Evolutionary conservation across 352 stramenopile genomes (phyloP).

Genomic region (Phytophthora rubi): DNA sequence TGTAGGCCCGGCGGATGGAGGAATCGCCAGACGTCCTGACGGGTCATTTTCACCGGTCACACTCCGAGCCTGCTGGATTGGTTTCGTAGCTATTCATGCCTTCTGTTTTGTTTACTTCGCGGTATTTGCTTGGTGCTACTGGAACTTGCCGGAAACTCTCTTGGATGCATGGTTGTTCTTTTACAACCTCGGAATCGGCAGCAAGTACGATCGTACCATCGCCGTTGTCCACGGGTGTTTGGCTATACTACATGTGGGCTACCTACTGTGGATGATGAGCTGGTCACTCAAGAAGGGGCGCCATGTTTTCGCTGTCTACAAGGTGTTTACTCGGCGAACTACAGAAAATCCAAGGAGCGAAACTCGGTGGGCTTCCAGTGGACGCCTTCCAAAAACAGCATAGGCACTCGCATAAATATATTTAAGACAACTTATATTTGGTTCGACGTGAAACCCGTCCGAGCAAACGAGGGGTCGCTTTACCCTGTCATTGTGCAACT

Average conservation of each 20-base stretch:
- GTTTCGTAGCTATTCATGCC: constrained; percentile 17
- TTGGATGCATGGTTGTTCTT: constrained; percentile 21
- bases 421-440: too few relatives aligned
- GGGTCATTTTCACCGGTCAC: constrained; percentile 12
- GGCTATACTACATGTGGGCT: constrained; percentile 19
- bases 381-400: too few relatives aligned
- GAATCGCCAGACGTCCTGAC: not conserved
- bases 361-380: not conserved
- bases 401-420: too few relatives aligned
- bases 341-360: not conserved
- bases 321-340: not conserved
- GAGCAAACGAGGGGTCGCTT: too few relatives aligned
- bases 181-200: constrained; percentile 16
- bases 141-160: constrained; percentile 16
- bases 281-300: constrained; percentile 15
- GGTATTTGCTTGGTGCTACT: constrained; percentile 23
- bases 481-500: too few relatives aligned
- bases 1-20: not conserved
- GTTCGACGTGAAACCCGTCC: too few relatives aligned
- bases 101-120: constrained; percentile 21
- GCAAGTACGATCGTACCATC: constrained; percentile 12
- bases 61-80: constrained; percentile 14
- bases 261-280: constrained; percentile 18
- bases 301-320: constrained; percentile 12
- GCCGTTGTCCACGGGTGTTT: constrained; percentile 19